Percentiles rank a stretch among this genome's conserved stretches.
phyloP scores from a whole-genome alignment of 257 asterid genomes.

The Anisodus acutangulus region DNA sequence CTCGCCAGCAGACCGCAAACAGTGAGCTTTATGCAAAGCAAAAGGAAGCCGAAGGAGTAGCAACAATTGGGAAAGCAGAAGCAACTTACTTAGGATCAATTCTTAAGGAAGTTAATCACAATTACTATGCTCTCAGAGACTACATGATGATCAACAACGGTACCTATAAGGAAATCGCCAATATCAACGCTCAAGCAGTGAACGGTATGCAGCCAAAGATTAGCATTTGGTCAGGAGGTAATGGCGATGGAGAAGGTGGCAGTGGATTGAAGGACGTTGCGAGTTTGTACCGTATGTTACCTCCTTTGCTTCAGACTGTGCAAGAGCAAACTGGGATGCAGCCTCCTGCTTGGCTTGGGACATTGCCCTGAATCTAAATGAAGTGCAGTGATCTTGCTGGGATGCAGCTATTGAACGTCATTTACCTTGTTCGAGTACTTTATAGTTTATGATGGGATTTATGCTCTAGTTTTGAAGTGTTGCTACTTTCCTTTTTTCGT shows the following conservation, averaged over 20 bases:
- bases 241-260: background rate
- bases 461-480: too few relatives aligned
- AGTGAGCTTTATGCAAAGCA: conserved; percentile 30
- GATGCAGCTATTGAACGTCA: too few relatives aligned
- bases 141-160: conserved; percentile 35
- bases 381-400: background rate
- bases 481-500: too few relatives aligned
- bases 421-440: too few relatives aligned
- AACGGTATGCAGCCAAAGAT: conserved; percentile 32
- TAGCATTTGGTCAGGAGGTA: conserved; percentile 30
- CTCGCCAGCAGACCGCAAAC: conserved; percentile 21
- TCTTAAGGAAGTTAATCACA: conserved; percentile 24
- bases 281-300: conserved; percentile 29
- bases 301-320: conserved; percentile 27
- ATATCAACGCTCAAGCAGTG: conserved; percentile 30
- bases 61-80: conserved; percentile 30
- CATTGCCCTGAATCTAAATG: background rate
- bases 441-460: too few relatives aligned
- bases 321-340: conserved; percentile 38
- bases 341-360: conserved; percentile 35
- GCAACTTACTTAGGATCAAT: conserved; percentile 21
- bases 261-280: conserved; percentile 30
- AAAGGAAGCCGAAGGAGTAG: conserved; percentile 31
- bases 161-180: conserved; percentile 28
- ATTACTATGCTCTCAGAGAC: conserved; percentile 30